Base-by-base conservation (phyloP, 106 monocot genomes). In the Acorus calamus region DNA sequence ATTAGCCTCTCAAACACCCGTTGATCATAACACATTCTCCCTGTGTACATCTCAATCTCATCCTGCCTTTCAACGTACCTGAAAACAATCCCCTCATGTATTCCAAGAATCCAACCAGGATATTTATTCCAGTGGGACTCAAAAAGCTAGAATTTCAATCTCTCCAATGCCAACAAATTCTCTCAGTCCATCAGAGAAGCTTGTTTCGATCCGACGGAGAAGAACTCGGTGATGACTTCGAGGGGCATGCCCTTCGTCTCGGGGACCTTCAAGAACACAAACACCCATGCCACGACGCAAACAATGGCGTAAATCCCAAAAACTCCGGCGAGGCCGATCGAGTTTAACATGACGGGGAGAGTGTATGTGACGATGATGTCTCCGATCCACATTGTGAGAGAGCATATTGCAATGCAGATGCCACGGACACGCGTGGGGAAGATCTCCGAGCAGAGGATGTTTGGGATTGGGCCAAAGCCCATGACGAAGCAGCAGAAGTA, bases 401-500 rank as follows among this genome's bases (percentile, higher is more conserved):
- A 13, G 46, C 75, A 75, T 55, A 69, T 46, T 4, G 69, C 56
- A 3, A 76, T 69, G 68, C 76, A 76, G 2, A 65, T 52, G 2
- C 76, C 76, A 58, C 76, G 76, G 28, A 68, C 59, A 2, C 64
- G 63, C 2, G 28, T 28, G 28, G 28, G 28, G 28, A 28, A 28
- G 28, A 28, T 28, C 28, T 28, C 28, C 28, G 28, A 28, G 28
- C 28, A 28, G 28, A 28, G 28, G 28, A 28, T 28, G 28, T 28
- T 28, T 28, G 28, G 28, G 28, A 28, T 28, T 1, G 28, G 28
- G 1, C 28, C 28, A 1, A 28, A 28, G 28, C 28, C 28, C 28
- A 69, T 63, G 49, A 75, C 62, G 13, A 75, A 75, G 75, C 50
- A 57, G 51, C 75, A 75, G 75, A 75, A 45, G 67, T 75, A 75